These are phyloP conservation scores for Paecilomyces formosus DNA, from an alignment of 2,329 filamentous ascomycete genomes.

Conservation along the genomic window DNA sequence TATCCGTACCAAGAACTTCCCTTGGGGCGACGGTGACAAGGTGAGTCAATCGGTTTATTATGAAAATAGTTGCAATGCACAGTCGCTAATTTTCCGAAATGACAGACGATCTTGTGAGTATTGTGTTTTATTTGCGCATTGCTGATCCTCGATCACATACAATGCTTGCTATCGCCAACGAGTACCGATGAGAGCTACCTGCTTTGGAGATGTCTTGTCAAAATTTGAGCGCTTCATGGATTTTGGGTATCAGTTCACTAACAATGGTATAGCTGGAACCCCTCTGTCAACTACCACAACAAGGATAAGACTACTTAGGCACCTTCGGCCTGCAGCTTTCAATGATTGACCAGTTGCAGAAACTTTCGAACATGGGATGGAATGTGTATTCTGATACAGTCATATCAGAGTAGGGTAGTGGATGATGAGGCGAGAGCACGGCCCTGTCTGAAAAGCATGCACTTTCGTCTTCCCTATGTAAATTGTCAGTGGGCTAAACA, in stretches of 20 bases:
- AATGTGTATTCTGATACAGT: not conserved
- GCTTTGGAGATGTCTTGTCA: not conserved
- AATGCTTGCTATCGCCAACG: not conserved
- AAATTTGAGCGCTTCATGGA: not conserved
- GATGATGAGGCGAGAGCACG: not conserved
- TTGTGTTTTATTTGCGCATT: not conserved
- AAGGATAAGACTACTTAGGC: conserved; percentile 60
- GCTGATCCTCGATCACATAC: not conserved
- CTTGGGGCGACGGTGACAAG: conserved; percentile 95
- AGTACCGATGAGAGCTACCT: not conserved
- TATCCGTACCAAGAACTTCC: conserved; percentile 92
- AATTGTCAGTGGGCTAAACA: not conserved
- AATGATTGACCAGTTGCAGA: not conserved
- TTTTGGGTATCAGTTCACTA: conserved; percentile 5
- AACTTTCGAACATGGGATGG: not conserved
- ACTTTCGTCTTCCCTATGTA: not conserved
- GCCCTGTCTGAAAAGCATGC: not conserved
- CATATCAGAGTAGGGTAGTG: not conserved
- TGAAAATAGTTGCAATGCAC: conserved; percentile 5
- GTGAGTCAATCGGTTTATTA: conserved; percentile 39
- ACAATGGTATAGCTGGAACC: conserved; percentile 68
- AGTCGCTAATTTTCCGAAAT: conserved; percentile 3
- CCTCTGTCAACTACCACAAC: conserved; percentile 93
- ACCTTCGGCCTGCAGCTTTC: not conserved
- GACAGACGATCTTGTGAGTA: conserved; percentile 60